phyloP scores from a whole-genome alignment of 1,284 basidiomycete species.

The Fomitopsis palustris region DNA sequence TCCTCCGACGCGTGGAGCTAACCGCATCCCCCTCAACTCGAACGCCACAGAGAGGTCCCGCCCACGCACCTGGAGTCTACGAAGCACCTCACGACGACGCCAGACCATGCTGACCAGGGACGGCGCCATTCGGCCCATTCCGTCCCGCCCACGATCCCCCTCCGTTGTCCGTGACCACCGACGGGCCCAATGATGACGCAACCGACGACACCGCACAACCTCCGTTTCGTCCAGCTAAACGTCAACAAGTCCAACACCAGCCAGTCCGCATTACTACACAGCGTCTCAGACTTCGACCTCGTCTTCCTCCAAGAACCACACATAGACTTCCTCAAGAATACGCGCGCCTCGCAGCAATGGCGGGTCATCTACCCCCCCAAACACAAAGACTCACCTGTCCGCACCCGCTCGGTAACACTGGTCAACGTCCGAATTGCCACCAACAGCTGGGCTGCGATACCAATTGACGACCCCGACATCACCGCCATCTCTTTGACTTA shows the following conservation, averaged over 20 bases:
- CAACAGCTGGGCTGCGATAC: constrained; percentile 22
- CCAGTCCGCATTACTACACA: neutral
- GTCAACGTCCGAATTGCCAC: constrained; percentile 26
- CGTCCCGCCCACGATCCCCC: neutral
- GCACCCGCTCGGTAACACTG: constrained; percentile 25
- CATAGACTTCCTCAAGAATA: neutral
- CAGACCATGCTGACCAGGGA: neutral
- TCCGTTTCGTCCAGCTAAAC: neutral
- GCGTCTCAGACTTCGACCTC: neutral
- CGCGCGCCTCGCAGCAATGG: neutral
- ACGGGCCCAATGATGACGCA: no score
- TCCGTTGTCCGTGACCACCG: neutral
- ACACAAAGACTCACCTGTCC: neutral
- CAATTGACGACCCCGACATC: constrained; percentile 23
- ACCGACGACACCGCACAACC: no score
- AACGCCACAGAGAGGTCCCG: no score
- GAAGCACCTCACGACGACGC: neutral
- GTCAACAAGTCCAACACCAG: neutral
- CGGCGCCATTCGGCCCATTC: neutral
- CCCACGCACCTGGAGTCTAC: neutral
- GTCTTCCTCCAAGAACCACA: neutral
- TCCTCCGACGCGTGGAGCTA: no score
- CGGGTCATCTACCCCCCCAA: neutral
- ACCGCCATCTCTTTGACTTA: constrained; percentile 22
- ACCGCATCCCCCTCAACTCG: no score